phyloP scores from a whole-genome alignment of 2,329 filamentous ascomycete genomes.

The Aspergillus brasiliensis region DNA sequence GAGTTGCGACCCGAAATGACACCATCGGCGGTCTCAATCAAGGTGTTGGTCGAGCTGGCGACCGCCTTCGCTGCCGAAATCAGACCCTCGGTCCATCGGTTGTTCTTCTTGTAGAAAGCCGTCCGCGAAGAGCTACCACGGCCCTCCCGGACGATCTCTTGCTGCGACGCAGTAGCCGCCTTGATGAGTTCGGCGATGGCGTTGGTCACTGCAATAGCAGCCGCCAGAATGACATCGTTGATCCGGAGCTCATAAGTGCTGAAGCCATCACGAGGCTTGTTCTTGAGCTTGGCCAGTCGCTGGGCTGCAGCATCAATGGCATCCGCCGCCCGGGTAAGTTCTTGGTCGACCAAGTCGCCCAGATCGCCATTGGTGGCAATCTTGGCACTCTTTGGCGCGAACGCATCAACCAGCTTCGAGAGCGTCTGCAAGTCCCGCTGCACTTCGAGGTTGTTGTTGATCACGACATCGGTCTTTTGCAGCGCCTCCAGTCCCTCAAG shows the following conservation, averaged over 20 bases:
- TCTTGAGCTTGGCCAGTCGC: slow-evolving; percentile 86
- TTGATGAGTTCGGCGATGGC: slow-evolving; percentile 94
- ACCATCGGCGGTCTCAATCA: slow-evolving; percentile 97
- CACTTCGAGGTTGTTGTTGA: slow-evolving; percentile 96
- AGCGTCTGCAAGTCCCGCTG: slow-evolving; percentile 91
- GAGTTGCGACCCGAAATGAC: slow-evolving; percentile 90
- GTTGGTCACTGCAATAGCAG: slow-evolving; percentile 88
- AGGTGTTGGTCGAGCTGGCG: slow-evolving; percentile 85
- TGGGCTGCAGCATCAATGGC: slow-evolving; percentile 92
- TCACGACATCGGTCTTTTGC: slow-evolving; percentile 94
- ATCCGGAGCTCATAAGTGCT: slow-evolving; percentile 96
- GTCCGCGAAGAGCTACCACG: slow-evolving; percentile 83
- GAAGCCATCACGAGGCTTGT: slow-evolving; percentile 94
- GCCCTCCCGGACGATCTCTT: slow-evolving; percentile 94
- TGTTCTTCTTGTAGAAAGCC: slow-evolving; percentile 99
- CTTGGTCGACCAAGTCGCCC: slow-evolving; percentile 87
- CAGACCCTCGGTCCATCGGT: slow-evolving; percentile 96
- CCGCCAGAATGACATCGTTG: slow-evolving; percentile 91
- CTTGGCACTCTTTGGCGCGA: slow-evolving; percentile 84
- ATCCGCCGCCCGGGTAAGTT: slow-evolving; percentile 90
- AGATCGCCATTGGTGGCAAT: slow-evolving; percentile 79
- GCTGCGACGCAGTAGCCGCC: slow-evolving; percentile 86
- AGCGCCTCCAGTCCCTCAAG: slow-evolving; percentile 86
- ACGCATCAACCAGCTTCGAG: slow-evolving; percentile 88
- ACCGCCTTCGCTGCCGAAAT: slow-evolving; percentile 98